These are phyloP conservation scores for Cicer bijugum DNA, from an alignment of 306 rosid genomes.

Conservation along the genomic window DNA sequence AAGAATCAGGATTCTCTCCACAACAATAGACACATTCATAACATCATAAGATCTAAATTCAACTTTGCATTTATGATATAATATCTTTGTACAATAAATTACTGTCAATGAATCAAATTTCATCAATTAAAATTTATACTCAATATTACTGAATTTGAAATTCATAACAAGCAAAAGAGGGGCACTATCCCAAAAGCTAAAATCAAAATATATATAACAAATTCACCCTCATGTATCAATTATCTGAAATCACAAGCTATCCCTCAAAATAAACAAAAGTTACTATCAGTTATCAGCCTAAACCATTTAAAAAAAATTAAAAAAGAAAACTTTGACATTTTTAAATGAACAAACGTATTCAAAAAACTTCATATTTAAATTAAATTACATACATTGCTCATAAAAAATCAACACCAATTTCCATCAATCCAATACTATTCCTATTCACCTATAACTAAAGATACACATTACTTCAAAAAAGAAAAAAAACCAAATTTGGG, in stretches of 20 bases:
- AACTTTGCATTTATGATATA: neutral
- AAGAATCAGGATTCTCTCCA: slow-evolving; percentile 1
- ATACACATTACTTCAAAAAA: slow-evolving; percentile 17
- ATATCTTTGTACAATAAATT: neutral
- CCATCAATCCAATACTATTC: slow-evolving; percentile 20
- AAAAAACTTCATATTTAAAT: slow-evolving; percentile 18
- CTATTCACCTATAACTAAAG: neutral
- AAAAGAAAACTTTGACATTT: neutral
- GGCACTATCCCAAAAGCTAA: slow-evolving; percentile 24
- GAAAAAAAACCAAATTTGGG: neutral
- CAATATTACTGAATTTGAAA: slow-evolving; percentile 26
- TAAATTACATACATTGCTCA: slow-evolving; percentile 30
- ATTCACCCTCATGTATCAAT: neutral
- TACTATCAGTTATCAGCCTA: neutral
- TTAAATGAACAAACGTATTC: slow-evolving; percentile 29
- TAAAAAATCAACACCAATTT: slow-evolving; percentile 19
- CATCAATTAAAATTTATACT: neutral
- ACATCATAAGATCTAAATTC: slow-evolving; percentile 1
- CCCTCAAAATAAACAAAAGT: slow-evolving; percentile 21
- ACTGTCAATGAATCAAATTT: slow-evolving; percentile 7
- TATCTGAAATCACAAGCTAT: slow-evolving; percentile 30
- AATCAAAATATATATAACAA: neutral
- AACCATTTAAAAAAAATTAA: neutral
- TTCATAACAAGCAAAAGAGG: slow-evolving; percentile 18
- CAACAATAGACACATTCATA: neutral